Evolutionary conservation across 495 filamentous ascomycete genomes (phyloP), one percentile per base, ranked within the genome.

Genomic region (Paragyromitra xinjiangensis): DNA sequence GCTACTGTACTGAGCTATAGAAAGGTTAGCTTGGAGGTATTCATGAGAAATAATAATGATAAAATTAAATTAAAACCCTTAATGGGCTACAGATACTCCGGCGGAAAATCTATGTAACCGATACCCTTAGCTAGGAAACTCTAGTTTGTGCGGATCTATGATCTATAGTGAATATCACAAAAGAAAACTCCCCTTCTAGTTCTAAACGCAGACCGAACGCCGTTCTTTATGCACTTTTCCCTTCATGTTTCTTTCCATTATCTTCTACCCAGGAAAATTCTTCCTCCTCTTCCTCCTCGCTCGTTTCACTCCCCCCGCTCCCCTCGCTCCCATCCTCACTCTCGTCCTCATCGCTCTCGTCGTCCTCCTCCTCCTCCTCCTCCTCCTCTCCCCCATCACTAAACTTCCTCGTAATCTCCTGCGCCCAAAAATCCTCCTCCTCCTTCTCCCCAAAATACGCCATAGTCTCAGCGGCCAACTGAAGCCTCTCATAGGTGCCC

Each of bases 371-470:
- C 0, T 74, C 71, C 0, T 75, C 65, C 8, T 69, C 71, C 3
- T 74, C 64, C 0, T 71, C 66, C n/a, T 71, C 72, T 1, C 59
- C 73, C 0, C 34, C 45, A 24, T 72, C 56, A 8, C 69, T 71
- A 42, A 75, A 75, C 58, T 75, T 75, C 67, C 69, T 75, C 56
- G 39, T 73, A 11, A 75, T 53, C 73, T 75, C 73, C 6, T 44
- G 24, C 9, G 19, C 59, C 73, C 73, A 75, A 45, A 75, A 75
- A n/a, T 71, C 73, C 3, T 72, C 73, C 19, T 71, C 73, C 45
- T 72, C 67, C 70, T 73, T 67, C 37, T 29, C 48, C 3, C 70
- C 70, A 44, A 67, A 65, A 16, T 63, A 70, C 12, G 40, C 22
- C 26, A 51, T 29, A 1, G 65, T 44, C 37, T 53, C 67, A 3